Conservation (phyloP, 129 eudicot species). For the Artemisia argyi region DNA sequence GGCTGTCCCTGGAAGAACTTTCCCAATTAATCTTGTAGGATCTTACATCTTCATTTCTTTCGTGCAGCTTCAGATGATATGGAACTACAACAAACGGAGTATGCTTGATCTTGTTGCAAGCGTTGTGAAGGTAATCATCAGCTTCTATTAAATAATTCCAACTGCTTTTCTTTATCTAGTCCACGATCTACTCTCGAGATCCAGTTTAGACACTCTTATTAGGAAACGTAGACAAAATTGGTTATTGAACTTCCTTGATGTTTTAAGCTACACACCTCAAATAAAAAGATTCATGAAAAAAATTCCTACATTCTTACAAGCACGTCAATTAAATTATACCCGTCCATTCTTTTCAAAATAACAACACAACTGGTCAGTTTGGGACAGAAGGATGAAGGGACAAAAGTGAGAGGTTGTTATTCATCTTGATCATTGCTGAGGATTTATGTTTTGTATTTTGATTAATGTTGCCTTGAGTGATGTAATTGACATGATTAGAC, state of each 20-base stretch:
- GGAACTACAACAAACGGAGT: constrained; percentile 78
- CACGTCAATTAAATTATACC: neutral
- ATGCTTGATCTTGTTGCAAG: constrained; percentile 92
- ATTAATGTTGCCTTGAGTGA: neutral
- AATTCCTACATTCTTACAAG: neutral
- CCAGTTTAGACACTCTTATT: neutral
- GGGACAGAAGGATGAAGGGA: neutral
- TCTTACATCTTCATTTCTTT: constrained; percentile 12
- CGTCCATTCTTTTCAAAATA: neutral
- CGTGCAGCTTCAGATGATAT: constrained; percentile 72
- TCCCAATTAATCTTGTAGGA: neutral
- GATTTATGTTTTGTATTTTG: neutral
- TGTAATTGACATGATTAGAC: neutral
- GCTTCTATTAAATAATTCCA: neutral
- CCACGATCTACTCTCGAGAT: neutral
- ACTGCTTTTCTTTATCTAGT: constrained; percentile 6
- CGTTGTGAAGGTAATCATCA: constrained; percentile 65
- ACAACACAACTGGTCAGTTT: neutral
- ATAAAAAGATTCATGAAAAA: neutral
- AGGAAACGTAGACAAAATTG: neutral
- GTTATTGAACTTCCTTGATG: neutral
- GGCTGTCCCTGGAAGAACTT: neutral
- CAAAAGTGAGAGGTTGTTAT: neutral
- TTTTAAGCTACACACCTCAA: constrained; percentile 1
- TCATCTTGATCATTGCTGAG: neutral